Evolutionary conservation across 225 moss, liverwort and hornwort species (phyloP), one percentile per base, ranked within the genome.

Genomic region (Takakia lepidozioides): DNA sequence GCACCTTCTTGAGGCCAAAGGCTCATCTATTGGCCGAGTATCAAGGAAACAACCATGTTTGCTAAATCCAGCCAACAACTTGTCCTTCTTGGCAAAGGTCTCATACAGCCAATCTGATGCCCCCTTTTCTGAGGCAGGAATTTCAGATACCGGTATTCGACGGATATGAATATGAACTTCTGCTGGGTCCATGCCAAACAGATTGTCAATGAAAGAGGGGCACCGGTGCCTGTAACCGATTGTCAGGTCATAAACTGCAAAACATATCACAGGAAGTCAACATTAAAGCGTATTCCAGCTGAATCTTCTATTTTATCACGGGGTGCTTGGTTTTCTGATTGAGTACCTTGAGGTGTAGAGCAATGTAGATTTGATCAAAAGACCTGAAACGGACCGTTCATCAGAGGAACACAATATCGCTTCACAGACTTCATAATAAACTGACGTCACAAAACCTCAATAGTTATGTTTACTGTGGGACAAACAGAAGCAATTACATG

Each of bases 211-310:
- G 48, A 98, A 98, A 17, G 80, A 68, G 1, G 98, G 98, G 61
- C 78, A 85, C 15, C 74, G 91, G 51, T 87, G 62, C 71, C 79
- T 88, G 65, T 98, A 98, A 1, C 69, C 98, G 56, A 98, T 85
- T 2, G 98, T 91, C 44, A 98, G 73, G 67, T 98, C 98, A 61
- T 98, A 98, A 29, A 98, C 98, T 87, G 87, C 84, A 75, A 22
- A 55, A 37, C 0, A 20, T 16, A 52, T 24, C 26, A 28, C 32
- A 32, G 8, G 11, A 32, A 32, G 32, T 11, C 32, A 32, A 11
- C n/a, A 32, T 32, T 32, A 32, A 11, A 11, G 32, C 7, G 11
- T 32, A 32, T 32, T 32, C n/a, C n/a, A n/a, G 32, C 0, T 6
- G 11, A 32, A 32, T 32, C 32, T 6, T 32, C 11, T 6, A 32